A percentile compares a stretch with the other conserved stretches of the same genome.
Conservation (phyloP, 257 asterid genomes). For the Jacaranda mimosifolia region DNA sequence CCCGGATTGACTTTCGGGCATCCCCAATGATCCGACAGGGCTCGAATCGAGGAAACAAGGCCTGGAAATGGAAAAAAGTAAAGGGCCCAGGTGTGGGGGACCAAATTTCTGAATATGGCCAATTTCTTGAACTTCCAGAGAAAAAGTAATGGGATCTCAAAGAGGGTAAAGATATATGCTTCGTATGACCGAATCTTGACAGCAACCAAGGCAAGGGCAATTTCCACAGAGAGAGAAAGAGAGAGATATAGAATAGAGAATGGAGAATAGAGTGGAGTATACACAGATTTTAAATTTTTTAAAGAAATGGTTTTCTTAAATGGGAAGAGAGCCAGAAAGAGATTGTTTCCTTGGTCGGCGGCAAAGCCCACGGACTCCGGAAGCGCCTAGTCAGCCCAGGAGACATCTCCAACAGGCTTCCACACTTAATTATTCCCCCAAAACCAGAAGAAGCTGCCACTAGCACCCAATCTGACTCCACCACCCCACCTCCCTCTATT, state of each 20-base stretch:
- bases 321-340: slow-evolving; percentile 65
- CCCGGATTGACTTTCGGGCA: slow-evolving; percentile 47
- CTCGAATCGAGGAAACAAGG: slow-evolving; percentile 51
- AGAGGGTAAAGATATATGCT: slow-evolving; percentile 50
- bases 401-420: slow-evolving; percentile 69
- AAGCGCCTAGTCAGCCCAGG: slow-evolving; percentile 77
- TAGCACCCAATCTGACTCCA: slow-evolving; percentile 59
- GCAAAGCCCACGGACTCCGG: slow-evolving; percentile 96
- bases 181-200: slow-evolving; percentile 79
- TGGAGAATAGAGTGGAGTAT: slow-evolving; percentile 42
- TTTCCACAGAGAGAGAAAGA: background rate
- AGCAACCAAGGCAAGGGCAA: slow-evolving; percentile 51
- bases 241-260: slow-evolving; percentile 23
- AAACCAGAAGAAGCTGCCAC: slow-evolving; percentile 55
- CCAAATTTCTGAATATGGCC: slow-evolving; percentile 61
- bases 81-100: slow-evolving; percentile 62
- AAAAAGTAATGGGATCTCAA: slow-evolving; percentile 60
- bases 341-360: slow-evolving; percentile 86
- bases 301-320: slow-evolving; percentile 66
- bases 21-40: slow-evolving; percentile 55
- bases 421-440: slow-evolving; percentile 74
- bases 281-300: slow-evolving; percentile 32
- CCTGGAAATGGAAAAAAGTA: slow-evolving; percentile 54
- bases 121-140: slow-evolving; percentile 51
- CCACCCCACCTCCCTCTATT: slow-evolving; percentile 46